Evolutionary conservation across 202 grass and related monocot species (phyloP), one percentile per base, ranked within the genome.

Genomic region (Musa balbisiana): DNA sequence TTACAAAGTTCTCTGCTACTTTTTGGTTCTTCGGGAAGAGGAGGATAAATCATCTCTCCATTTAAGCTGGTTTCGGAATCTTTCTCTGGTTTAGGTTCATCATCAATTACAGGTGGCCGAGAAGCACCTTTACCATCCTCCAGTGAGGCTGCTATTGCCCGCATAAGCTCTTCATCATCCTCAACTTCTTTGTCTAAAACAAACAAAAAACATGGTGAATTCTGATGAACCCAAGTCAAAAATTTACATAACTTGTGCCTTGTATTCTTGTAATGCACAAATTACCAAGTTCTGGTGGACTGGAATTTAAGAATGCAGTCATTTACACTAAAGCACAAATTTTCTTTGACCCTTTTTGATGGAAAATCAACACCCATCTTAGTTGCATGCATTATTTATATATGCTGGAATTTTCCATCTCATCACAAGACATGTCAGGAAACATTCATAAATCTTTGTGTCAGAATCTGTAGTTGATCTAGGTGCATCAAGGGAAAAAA

Each of bases 1-100:
- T 83, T 84, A 75, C 95, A 99, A 27, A 90, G 79, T 14, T 85
- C 89, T 80, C 82, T 85, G 65, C 82, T 83, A 77, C 84, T 87
- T 51, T 91, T 88, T 50, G 95, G 91, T 71, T 99, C 91, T 62
- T 92, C 89, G n/a, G 87, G 91, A 17, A 99, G 91, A 58, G 83
- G 83, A 78, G 89, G 95, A 71, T 95, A 92, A 16, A 81, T 83
- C 8, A 52, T 65, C 83, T 88, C 90, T 22, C 71, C 77, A 64
- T 79, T 83, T 60, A 82, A 74, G 74, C 71, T 89, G 3, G 84
- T 68, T 27, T 83, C 80, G 3, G 21, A 33, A 22, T 78, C 77
- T 76, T 84, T 83, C 75, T 82, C 87, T 0, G 67, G 56, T 49
- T 84, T 69, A 68, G 69, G 62, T 65, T 78, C 75, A 19, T 83